Evolutionary conservation across 352 stramenopile species (phyloP).

Genomic region (Blastocystis hominis): DNA sequence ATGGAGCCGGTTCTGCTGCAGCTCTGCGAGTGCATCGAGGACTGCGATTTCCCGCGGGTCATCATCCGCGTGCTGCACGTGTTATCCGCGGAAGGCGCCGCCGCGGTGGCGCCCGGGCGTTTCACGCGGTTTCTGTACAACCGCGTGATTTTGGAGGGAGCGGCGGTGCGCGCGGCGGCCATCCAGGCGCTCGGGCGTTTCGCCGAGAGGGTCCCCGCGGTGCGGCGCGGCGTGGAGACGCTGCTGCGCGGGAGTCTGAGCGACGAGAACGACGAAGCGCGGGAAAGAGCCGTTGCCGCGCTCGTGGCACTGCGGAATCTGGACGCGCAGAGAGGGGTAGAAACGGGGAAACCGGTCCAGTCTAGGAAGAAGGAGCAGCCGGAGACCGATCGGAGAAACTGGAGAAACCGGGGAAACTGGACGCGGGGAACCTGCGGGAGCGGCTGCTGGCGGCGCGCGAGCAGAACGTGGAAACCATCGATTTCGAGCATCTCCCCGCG

Average conservation of each 20-base stretch:
- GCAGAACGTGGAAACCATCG: constrained; percentile 71
- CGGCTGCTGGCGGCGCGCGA: constrained; percentile 77
- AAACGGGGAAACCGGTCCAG: background rate
- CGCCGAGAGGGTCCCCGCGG: constrained; percentile 79
- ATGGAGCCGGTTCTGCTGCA: constrained; percentile 86
- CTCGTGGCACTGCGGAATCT: constrained; percentile 52
- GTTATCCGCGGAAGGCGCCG: constrained; percentile 75
- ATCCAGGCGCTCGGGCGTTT: constrained; percentile 89
- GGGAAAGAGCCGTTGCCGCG: constrained; percentile 1
- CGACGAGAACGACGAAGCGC: constrained; percentile 56
- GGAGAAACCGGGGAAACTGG: constrained; percentile 64
- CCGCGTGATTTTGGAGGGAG: constrained; percentile 95
- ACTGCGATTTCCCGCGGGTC: constrained; percentile 80
- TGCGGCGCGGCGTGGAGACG: constrained; percentile 81
- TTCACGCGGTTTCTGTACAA: constrained; percentile 99
- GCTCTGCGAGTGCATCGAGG: constrained; percentile 99
- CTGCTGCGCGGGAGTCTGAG: constrained; percentile 69
- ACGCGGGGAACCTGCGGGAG: constrained; percentile 66
- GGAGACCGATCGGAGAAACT: no score
- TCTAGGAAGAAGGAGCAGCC: background rate
- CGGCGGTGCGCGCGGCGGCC: constrained; percentile 84
- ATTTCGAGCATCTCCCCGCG: constrained; percentile 72
- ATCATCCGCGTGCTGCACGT: constrained; percentile 61
- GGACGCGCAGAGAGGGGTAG: constrained; percentile 21
- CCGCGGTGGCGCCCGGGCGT: constrained; percentile 78